Evolutionary conservation across 1,284 basidiomycete species (phyloP), one percentile per base, ranked within the genome.

Genomic region (Ganoderma lingzhi): DNA sequence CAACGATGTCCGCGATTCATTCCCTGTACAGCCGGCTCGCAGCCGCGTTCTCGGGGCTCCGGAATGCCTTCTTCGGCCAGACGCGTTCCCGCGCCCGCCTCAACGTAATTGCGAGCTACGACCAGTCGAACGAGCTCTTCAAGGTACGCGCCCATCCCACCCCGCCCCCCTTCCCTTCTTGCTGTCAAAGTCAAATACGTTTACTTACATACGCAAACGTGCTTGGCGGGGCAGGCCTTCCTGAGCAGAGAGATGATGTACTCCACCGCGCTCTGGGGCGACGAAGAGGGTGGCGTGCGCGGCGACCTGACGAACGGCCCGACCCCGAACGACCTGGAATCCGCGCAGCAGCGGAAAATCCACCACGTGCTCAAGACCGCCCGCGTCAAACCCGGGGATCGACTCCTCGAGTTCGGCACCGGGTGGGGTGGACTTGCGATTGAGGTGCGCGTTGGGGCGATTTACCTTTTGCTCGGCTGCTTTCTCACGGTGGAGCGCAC

Each of bases 401-500:
- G 93, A 44, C 87, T 97, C 42, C 85, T 97, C 59, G 96, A 97
- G 82, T 95, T 97, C 75, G 96, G 96, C n/a, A 92, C 92, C 63
- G 96, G 96, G 9, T 97, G 96, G 96, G 96, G 96, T 15, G 93
- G 90, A 58, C 86, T 97, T 64, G 94, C 95, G 10, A 97, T 97
- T 71, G 93, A 94, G 86, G 93, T 93, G 44, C 80, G 86, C 64
- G 73, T 19, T 12, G 17, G 10, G 14, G 19, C 59, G 14, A 37
- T 44, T 42, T 10, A 23, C 35, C 35, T 35, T 35, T 35, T 35
- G 35, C 35, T 35, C 35, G 14, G 51, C 32, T 30, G 6, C 10
- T 35, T 61, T 63, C 64, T 70, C 65, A 64, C 62, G 48, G 23
- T 23, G 37, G 45, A 23, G 19, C 6, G 12, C 56, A 77, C 66